phyloP scores from a whole-genome alignment of 805 yeast species.

The Suhomyces prunicola region DNA sequence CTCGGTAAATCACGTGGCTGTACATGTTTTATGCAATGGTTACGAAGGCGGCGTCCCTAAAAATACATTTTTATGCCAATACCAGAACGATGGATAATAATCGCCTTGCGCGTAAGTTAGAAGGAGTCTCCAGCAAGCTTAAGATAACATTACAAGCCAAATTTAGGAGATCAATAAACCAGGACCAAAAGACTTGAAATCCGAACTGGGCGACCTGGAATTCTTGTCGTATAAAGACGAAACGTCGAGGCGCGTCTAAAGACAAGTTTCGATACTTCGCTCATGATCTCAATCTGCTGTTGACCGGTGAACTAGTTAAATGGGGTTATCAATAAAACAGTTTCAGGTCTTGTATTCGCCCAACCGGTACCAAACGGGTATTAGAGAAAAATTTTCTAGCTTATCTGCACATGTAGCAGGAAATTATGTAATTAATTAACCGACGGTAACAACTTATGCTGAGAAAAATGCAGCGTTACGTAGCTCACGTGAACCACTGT shows the following conservation, averaged over 20 bases:
- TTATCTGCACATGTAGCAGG: not conserved
- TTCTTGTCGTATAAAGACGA: not conserved
- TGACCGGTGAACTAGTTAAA: not conserved
- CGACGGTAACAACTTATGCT: not conserved
- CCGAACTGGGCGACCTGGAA: not conserved
- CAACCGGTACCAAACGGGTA: not conserved
- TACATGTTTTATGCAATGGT: not conserved
- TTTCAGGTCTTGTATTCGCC: not conserved
- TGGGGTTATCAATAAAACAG: not conserved
- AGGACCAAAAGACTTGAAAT: not conserved
- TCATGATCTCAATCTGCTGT: not conserved
- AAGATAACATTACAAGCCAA: not conserved
- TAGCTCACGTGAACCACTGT: not conserved
- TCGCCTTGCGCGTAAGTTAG: not conserved
- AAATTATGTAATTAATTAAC: not conserved
- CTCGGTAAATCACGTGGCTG: not conserved
- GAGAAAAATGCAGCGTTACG: not conserved
- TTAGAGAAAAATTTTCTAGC: not conserved
- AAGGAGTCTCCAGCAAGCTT: not conserved
- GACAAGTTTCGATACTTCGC: not conserved
- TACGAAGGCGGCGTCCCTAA: not conserved
- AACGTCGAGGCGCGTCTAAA: not conserved
- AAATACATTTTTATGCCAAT: not conserved
- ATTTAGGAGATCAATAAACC: not conserved
- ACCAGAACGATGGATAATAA: not conserved